Evolutionary conservation across 192 early-diverging fungal species (phyloP).

Genomic region (Coemansia sp.): DNA sequence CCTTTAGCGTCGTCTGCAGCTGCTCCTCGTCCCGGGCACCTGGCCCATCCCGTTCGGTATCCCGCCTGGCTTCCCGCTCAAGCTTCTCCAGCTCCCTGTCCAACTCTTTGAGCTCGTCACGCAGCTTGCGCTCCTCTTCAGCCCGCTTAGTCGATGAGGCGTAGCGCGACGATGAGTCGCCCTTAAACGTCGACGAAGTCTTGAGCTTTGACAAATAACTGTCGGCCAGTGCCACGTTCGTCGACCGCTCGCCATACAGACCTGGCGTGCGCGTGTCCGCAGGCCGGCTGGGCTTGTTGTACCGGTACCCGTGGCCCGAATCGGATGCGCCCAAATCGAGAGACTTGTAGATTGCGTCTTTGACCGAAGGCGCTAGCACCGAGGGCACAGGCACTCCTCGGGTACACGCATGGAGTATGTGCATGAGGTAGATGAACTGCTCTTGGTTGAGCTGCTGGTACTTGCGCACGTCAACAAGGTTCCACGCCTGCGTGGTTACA

Average conservation of each 20-base stretch:
- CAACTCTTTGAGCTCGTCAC: constrained; percentile 40
- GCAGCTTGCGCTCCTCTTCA: constrained; percentile 46
- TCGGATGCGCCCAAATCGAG: constrained; percentile 32
- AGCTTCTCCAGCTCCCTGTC: constrained; percentile 31
- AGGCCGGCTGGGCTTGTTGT: constrained; percentile 17
- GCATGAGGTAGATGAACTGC: constrained; percentile 51
- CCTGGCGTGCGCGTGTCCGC: constrained; percentile 28
- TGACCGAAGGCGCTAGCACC: constrained; percentile 41
- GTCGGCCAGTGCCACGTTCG: constrained; percentile 51
- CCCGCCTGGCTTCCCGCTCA: constrained; percentile 5
- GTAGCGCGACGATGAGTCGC: constrained; percentile 40
- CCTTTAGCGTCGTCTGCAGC: constrained; percentile 16
- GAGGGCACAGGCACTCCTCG: constrained; percentile 33
- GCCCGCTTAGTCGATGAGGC: constrained; percentile 44
- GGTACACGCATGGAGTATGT: constrained; percentile 28
- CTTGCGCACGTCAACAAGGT: constrained; percentile 51
- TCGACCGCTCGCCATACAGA: constrained; percentile 50
- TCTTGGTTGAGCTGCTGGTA: constrained; percentile 54
- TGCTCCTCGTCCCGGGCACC: background rate
- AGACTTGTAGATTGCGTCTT: constrained; percentile 49
- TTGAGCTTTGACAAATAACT: constrained; percentile 53
- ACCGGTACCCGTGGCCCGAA: constrained; percentile 21
- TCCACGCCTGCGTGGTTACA: constrained; percentile 40
- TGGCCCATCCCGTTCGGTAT: background rate
- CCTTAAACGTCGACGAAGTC: constrained; percentile 49